A percentile compares a stretch with the other conserved stretches of the same genome.
phyloP scores from a whole-genome alignment of 23 red algal species.

The Gracilaria caudata region DNA sequence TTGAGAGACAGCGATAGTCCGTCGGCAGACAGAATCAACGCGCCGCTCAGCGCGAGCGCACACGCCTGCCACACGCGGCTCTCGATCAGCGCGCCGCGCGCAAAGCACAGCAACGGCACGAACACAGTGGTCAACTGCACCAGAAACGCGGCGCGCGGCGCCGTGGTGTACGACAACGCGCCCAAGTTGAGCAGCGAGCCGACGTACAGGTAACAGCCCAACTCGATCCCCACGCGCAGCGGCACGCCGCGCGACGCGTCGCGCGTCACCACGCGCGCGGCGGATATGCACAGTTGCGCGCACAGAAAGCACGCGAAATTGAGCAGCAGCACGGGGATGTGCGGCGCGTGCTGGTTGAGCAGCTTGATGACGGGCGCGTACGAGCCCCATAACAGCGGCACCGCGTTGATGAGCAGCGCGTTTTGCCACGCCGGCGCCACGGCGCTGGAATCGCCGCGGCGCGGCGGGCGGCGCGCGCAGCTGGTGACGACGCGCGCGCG shows the following conservation, averaged over 20 bases:
- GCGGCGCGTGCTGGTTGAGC: background rate
- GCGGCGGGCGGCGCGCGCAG: background rate
- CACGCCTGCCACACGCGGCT: background rate
- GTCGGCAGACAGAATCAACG: background rate
- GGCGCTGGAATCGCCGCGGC: background rate
- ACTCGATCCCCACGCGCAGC: conserved; percentile 34
- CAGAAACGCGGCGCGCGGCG: conserved; percentile 68
- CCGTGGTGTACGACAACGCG: conserved; percentile 50
- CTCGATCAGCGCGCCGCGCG: conserved; percentile 23
- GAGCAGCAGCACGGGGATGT: conserved; percentile 53
- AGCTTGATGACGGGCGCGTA: conserved; percentile 40
- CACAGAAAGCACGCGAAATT: conserved; percentile 16
- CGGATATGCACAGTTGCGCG: background rate
- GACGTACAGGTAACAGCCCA: conserved; percentile 63
- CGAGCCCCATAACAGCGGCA: conserved; percentile 75
- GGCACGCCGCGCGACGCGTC: background rate
- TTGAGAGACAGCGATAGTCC: background rate
- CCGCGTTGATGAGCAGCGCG: conserved; percentile 54
- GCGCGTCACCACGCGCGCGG: background rate
- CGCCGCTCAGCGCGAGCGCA: conserved; percentile 25
- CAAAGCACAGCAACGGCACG: conserved; percentile 22
- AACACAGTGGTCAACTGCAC: conserved; percentile 71
- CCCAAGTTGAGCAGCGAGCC: conserved; percentile 52
- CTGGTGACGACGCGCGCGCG: background rate
- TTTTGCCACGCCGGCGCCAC: background rate